Base-by-base conservation (phyloP, 495 filamentous ascomycete genomes). In the Penicillium egyptiacum region DNA sequence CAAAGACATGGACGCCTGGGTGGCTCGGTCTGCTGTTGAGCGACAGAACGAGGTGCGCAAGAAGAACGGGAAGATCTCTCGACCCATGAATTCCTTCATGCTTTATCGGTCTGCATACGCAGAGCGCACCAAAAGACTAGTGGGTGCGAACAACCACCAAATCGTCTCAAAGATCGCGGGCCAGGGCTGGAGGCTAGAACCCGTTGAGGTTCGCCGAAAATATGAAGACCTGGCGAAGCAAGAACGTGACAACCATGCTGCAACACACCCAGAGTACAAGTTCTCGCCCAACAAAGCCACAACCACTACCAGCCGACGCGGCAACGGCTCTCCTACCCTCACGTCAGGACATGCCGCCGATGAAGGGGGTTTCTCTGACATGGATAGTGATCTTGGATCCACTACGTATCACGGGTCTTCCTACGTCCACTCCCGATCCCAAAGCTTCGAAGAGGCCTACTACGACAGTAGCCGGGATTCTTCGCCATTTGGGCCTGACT, bases 1-100 rank as follows among this genome's bases (percentile, higher is more conserved):
- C 33, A 82, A 81, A 45, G 85, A 98, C 69, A 97, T 97, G 80
- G 85, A 90, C 53, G 77, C 73, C 20, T 96, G 87, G 78, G 93
- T 96, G 22, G 84, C 88, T 63, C 80, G 94, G 45, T 76, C 88
- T 9, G 71, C 77, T 2, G 85, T 89, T 43, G 80, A 75, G 6
- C 84, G 94, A 35, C 70, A 79, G 61, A 88, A 95, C 62, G 85
- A 90, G 16, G 81, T 81, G 26, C 50, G 50, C 53, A 81, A 85
- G 57, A 84, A 86, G 64, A 86, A 89, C 28, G 89, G 89, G 4
- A 90, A 91, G 63, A 80, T 98, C 54, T 90, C 92, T 59, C 79
- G 94, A 33, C 94, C 94, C 1, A 98, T 97, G 89, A 98, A 98
- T 67, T 92, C 91, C 2, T 98, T 98, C 79, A 98, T 98, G 90